Evolutionary conservation across 208 protist species (phyloP).

Genomic region (Acanthamoeba triangularis): DNA sequence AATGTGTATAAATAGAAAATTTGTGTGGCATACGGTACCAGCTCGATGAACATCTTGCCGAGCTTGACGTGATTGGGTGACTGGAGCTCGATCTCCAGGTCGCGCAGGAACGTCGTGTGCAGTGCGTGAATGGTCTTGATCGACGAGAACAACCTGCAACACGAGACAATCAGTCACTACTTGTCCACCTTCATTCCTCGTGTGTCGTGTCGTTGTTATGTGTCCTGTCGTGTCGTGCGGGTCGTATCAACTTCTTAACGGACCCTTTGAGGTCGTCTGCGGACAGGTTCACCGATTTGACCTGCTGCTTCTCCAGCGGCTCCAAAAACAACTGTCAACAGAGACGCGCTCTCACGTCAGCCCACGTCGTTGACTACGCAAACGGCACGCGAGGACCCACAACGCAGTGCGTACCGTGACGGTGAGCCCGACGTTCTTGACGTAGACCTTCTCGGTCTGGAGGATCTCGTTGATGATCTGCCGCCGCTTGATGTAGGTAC

Average conservation of each 20-base stretch:
- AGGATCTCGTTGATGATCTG: slow-evolving; percentile 64
- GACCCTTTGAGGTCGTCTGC: neutral
- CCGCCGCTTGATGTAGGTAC: slow-evolving; percentile 9
- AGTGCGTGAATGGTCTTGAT: slow-evolving; percentile 12
- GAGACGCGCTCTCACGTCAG: neutral
- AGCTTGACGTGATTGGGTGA: slow-evolving; percentile 50
- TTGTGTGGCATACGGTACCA: neutral
- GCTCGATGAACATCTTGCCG: slow-evolving; percentile 53
- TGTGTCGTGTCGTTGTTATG: neutral
- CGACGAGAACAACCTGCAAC: neutral
- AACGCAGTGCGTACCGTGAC: neutral
- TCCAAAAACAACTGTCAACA: neutral
- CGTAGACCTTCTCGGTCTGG: slow-evolving; percentile 41
- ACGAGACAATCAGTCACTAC: too few species aligned
- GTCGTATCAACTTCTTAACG: neutral
- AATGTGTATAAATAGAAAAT: neutral
- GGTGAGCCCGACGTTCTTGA: neutral
- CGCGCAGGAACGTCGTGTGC: neutral
- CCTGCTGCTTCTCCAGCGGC: slow-evolving; percentile 6
- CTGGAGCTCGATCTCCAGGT: slow-evolving; percentile 11
- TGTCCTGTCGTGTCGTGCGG: neutral
- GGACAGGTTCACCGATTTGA: neutral
- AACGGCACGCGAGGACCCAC: neutral
- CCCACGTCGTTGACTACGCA: too few species aligned
- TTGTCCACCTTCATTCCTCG: too few species aligned